These are phyloP conservation scores for Phytophthora melonis DNA, from an alignment of 352 stramenopile species.

Conservation along the genomic window DNA sequence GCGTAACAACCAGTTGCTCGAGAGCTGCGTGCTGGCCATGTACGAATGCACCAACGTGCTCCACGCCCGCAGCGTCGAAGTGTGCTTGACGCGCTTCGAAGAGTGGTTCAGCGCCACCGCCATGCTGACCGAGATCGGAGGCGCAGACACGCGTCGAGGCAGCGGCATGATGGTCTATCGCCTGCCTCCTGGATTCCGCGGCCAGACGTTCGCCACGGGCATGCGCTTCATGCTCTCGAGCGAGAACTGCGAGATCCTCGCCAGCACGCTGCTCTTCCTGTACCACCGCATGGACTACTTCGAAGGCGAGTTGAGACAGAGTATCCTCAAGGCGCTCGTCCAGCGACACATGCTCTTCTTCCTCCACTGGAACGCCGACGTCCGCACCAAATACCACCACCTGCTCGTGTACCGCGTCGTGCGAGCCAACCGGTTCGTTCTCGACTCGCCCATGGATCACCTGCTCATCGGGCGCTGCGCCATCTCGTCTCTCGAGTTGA, in stretches of 20 bases:
- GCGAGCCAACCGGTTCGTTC: constrained; percentile 63
- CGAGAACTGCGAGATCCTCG: constrained; percentile 80
- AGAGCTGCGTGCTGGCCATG: constrained; percentile 71
- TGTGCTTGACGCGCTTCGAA: constrained; percentile 69
- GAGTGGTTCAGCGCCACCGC: constrained; percentile 71
- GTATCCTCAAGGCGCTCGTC: constrained; percentile 72
- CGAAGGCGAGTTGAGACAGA: constrained; percentile 71
- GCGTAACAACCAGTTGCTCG: constrained; percentile 67
- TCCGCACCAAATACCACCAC: constrained; percentile 79
- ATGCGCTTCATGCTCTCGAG: constrained; percentile 78
- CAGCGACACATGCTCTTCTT: constrained; percentile 85
- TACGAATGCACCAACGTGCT: constrained; percentile 83
- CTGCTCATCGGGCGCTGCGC: constrained; percentile 69
- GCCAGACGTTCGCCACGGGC: constrained; percentile 61
- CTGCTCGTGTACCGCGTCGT: constrained; percentile 75
- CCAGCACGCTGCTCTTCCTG: constrained; percentile 69
- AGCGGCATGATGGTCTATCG: constrained; percentile 53
- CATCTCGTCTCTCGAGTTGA: constrained; percentile 50
- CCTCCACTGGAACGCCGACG: constrained; percentile 81
- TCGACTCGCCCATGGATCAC: constrained; percentile 75
- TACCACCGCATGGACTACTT: constrained; percentile 83
- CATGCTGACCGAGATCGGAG: constrained; percentile 36
- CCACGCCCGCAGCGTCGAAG: constrained; percentile 66
- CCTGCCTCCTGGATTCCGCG: constrained; percentile 53
- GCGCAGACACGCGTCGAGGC: constrained; percentile 21